Percentiles rank a stretch among this genome's conserved stretches.
Conservation (phyloP, 768 basidiomycete species). For the Tubosaeta brunneosetosa region DNA sequence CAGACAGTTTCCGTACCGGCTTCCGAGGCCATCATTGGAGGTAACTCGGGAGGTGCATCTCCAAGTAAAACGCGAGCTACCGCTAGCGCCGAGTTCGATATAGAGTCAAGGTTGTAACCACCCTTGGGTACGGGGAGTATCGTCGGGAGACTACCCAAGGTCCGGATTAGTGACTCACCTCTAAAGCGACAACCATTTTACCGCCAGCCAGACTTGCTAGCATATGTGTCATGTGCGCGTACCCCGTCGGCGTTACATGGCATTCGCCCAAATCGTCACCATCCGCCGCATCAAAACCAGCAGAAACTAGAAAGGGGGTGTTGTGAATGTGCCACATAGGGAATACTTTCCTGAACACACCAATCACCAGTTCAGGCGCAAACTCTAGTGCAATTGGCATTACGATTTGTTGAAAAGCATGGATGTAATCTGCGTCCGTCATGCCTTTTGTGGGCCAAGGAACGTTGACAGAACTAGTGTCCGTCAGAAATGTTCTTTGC, state of each 20-base stretch:
- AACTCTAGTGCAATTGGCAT: conserved; percentile 99
- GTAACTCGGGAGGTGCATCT: conserved; percentile 73
- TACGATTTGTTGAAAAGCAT: conserved; percentile 91
- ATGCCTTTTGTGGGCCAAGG: conserved; percentile 90
- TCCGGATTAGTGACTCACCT: conserved; percentile 48
- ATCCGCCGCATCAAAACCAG: conserved; percentile 94
- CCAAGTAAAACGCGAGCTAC: conserved; percentile 88
- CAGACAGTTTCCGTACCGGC: conserved; percentile 85
- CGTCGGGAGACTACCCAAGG: conserved; percentile 1
- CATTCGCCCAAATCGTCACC: conserved; percentile 93
- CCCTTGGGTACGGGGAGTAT: conserved; percentile 49
- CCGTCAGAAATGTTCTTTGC: conserved; percentile 5
- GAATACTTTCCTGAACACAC: conserved; percentile 43
- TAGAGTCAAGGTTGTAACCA: conserved; percentile 89
- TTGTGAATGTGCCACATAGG: not conserved
- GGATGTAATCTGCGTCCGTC: conserved; percentile 93
- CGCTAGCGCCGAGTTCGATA: conserved; percentile 81
- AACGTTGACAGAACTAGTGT: conserved; percentile 82
- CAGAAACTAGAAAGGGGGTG: conserved; percentile 63
- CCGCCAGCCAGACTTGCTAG: conserved; percentile 83
- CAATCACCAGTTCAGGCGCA: conserved; percentile 91
- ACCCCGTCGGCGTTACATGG: conserved; percentile 85
- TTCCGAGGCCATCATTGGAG: conserved; percentile 69
- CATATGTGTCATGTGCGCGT: conserved; percentile 99
- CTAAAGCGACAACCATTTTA: conserved; percentile 86